These are phyloP conservation scores for Microdochium nivale DNA, from an alignment of 2,329 filamentous ascomycete species.

Conservation along the genomic window DNA sequence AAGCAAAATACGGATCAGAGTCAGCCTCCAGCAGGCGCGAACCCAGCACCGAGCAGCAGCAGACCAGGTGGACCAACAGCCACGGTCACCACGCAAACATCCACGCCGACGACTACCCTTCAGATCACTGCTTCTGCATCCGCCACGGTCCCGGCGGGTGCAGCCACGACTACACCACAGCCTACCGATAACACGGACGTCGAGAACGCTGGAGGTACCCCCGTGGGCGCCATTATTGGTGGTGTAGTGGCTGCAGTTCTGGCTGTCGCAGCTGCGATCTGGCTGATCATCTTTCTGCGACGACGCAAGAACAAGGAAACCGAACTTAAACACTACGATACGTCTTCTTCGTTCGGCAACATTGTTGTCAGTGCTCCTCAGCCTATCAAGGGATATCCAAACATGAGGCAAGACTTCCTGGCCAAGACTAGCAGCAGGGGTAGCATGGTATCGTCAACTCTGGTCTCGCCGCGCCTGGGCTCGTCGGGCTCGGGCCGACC, in stretches of 20 bases:
- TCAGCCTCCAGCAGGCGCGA: conserved; percentile 8
- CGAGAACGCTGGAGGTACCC: not conserved
- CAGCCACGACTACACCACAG: not conserved
- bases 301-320: not conserved
- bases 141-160: not conserved
- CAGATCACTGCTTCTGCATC: not conserved
- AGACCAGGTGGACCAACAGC: not conserved
- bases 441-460: not conserved
- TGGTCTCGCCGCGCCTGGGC: not conserved
- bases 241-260: not conserved
- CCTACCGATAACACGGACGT: not conserved
- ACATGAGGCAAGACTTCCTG: not conserved
- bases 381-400: not conserved
- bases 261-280: not conserved
- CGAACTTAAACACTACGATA: not conserved
- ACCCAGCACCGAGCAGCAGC: conserved; percentile 7
- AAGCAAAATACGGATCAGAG: conserved; percentile 41
- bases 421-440: not conserved
- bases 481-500: not conserved
- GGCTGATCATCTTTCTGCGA: not conserved
- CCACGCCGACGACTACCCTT: not conserved
- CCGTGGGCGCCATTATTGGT: not conserved
- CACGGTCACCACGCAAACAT: not conserved
- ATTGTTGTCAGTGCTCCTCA: not conserved
- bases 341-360: not conserved